These are phyloP conservation scores for Andrographis paniculata DNA, from an alignment of 305 asterid genomes.

Conservation along the genomic window DNA sequence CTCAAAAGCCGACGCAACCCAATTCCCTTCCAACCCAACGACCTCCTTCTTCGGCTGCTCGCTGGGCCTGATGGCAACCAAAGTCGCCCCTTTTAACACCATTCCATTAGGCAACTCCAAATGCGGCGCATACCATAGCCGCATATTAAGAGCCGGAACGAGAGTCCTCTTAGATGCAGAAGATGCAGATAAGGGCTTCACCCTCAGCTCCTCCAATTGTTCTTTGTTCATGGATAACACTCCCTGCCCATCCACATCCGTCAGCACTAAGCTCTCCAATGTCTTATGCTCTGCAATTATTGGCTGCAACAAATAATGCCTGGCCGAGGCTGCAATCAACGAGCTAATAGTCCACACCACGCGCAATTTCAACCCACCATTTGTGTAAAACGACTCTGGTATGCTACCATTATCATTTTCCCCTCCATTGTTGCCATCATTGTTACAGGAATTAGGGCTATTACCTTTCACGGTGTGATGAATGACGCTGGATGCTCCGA, in stretches of 20 bases:
- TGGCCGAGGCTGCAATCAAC: conserved; percentile 88
- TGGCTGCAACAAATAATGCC: conserved; percentile 88
- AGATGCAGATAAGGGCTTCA: conserved; percentile 90
- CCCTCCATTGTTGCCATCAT: conserved; percentile 12
- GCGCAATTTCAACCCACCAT: conserved; percentile 86
- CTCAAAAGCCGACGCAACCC: conserved; percentile 76
- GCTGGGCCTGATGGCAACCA: conserved; percentile 85
- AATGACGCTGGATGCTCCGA: conserved; percentile 65
- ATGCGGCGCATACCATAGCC: conserved; percentile 82
- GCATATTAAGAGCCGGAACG: conserved; percentile 84
- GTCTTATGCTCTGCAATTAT: conserved; percentile 84
- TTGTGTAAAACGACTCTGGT: conserved; percentile 88
- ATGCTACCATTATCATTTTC: conserved; percentile 71
- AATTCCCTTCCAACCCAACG: conserved; percentile 43
- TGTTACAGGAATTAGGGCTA: conserved; percentile 10
- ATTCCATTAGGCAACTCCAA: conserved; percentile 77
- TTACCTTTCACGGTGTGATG: conserved; percentile 19
- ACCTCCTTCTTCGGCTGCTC: conserved; percentile 69
- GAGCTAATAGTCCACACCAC: conserved; percentile 98
- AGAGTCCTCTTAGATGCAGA: conserved; percentile 79
- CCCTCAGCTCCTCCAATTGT: conserved; percentile 88
- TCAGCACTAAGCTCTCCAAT: conserved; percentile 60
- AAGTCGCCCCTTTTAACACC: conserved; percentile 78
- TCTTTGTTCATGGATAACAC: conserved; percentile 77
- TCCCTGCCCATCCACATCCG: conserved; percentile 88